Base-by-base conservation (phyloP, 129 eudicot species). In the Escallonia rubra region DNA sequence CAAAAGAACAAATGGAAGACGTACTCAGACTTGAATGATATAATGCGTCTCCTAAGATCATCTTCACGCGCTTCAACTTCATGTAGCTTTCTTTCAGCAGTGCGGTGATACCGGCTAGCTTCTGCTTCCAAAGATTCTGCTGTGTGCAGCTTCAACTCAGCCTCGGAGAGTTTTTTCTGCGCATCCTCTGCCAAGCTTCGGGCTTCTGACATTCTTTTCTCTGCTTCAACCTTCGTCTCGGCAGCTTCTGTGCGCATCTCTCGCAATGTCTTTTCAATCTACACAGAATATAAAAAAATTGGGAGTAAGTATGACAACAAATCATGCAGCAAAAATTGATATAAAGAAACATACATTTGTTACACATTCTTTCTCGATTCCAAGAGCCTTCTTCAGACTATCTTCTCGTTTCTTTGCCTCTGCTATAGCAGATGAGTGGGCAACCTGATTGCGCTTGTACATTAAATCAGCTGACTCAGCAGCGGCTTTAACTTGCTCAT, bases 61-160 rank as follows among this genome's bases (percentile, higher is more conserved):
- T 93, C 99, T 73, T 93, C 99, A 34, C 99, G 93, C 43, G 85
- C 86, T 81, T 93, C 96, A 73, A 87, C 88, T 81, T 93, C 99
- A 47, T 74, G 90, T 59, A 93, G 80, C 76, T 84, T 93, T 72
- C 99, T 89, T 81, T 85, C 95, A 48, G 99, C 95, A 43, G 83
- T 77, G 67, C 90, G 80, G 10, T 87, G 91, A 41, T 64, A 76
- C 40, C 96, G 69, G 71, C 66, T 75, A 44, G 88, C 93, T 72
- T 89, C 96, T 13, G 72, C 80, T 79, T 89, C 96, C 71, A 86
- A 74, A 54, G 88, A 84, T 65, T 93, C 87, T 49, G 88, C 99
- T 63, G 85, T 70, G 48, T 59, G 92, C 81, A 80, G 63, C 76
- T 89, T 89, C 15, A 76, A 65, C 46, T 84, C 92, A 41, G 90